These are phyloP conservation scores for Talinum fruticosum DNA, from an alignment of 148 eudicot genomes.

Conservation along the genomic window DNA sequence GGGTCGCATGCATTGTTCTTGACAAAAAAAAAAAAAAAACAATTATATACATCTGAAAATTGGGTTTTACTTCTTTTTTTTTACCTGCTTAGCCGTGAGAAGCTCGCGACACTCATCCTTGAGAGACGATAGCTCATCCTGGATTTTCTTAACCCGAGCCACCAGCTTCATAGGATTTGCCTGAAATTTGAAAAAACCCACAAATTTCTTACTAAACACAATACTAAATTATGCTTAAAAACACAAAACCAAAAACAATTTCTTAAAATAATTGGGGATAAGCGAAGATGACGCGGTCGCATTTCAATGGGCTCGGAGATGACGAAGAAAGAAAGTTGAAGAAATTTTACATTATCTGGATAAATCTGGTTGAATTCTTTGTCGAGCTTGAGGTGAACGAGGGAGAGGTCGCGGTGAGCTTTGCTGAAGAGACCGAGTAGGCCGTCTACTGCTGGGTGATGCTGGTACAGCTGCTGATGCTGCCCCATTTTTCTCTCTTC, in stretches of 20 bases:
- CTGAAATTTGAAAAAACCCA: slow-evolving; percentile 28
- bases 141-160: slow-evolving; percentile 68
- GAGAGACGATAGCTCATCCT: slow-evolving; percentile 63
- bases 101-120: slow-evolving; percentile 84
- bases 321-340: not conserved
- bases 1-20: too few relatives aligned
- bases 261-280: not conserved
- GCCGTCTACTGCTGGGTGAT: slow-evolving; percentile 60
- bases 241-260: not conserved
- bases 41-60: not conserved
- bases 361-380: slow-evolving; percentile 67
- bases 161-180: slow-evolving; percentile 88
- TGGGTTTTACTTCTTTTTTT: not conserved
- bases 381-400: slow-evolving; percentile 63
- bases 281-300: too few relatives aligned
- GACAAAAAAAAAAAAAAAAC: not conserved
- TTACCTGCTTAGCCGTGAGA: slow-evolving; percentile 89
- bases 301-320: too few relatives aligned
- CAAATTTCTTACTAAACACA: not conserved
- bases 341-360: slow-evolving; percentile 56
- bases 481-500: slow-evolving; percentile 22
- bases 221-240: not conserved
- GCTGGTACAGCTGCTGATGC: slow-evolving; percentile 23
- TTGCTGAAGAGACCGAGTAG: slow-evolving; percentile 45
- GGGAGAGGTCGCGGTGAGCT: slow-evolving; percentile 60